These are phyloP conservation scores for Fragaria vesca DNA, from an alignment of 306 rosid genomes.

Conservation along the genomic window DNA sequence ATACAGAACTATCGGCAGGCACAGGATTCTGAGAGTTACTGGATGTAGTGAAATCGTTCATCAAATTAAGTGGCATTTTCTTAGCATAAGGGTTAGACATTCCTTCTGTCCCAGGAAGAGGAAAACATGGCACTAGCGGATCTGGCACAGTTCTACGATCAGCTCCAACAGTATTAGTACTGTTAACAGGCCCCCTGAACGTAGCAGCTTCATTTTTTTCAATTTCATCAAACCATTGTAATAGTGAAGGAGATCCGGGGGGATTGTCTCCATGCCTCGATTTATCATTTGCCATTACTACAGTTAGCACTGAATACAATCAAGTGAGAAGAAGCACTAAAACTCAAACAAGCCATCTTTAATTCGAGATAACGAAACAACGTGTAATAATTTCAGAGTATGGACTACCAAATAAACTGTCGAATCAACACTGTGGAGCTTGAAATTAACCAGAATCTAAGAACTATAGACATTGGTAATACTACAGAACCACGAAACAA, in stretches of 20 bases:
- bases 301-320: neutral
- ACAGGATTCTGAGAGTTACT: slow-evolving; percentile 24
- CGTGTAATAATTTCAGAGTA: neutral
- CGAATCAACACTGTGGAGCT: neutral
- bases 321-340: neutral
- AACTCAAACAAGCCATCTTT: neutral
- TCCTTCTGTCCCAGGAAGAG: slow-evolving; percentile 20
- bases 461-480: neutral
- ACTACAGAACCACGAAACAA: neutral
- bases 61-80: slow-evolving; percentile 8
- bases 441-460: neutral
- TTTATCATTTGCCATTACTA: slow-evolving; percentile 27
- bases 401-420: neutral
- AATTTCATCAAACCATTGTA: slow-evolving; percentile 18
- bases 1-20: slow-evolving; percentile 1
- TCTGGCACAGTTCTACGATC: slow-evolving; percentile 2
- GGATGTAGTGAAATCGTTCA: slow-evolving; percentile 26
- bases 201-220: slow-evolving; percentile 14
- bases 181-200: slow-evolving; percentile 3
- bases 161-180: slow-evolving; percentile 14
- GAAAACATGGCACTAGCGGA: slow-evolving; percentile 19
- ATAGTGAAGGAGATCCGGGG: slow-evolving; percentile 13
- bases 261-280: slow-evolving; percentile 14
- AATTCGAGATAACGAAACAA: neutral
- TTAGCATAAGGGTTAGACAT: slow-evolving; percentile 17